These are phyloP conservation scores for Spraguea lophii DNA, from an alignment of 371 early-diverging fungal species.

Conservation along the genomic window DNA sequence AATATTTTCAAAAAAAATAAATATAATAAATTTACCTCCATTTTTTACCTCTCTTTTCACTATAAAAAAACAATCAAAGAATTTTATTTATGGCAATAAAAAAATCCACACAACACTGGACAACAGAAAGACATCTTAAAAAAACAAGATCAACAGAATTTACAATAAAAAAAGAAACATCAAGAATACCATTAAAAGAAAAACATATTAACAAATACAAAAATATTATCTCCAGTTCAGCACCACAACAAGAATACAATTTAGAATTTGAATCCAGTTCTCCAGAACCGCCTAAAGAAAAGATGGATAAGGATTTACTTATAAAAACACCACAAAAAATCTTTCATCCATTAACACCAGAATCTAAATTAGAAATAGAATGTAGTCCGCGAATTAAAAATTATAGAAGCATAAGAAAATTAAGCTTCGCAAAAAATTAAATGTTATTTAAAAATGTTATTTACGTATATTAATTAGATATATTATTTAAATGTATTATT, in stretches of 20 bases:
- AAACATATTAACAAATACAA: neutral
- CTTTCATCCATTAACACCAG: neutral
- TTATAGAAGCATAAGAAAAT: too few species aligned
- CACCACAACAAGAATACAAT: neutral
- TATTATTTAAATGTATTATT: too few species aligned
- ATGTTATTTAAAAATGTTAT: too few species aligned
- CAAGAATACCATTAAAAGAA: neutral
- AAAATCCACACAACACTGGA: neutral
- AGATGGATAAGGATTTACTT: too few species aligned
- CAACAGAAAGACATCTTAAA: neutral
- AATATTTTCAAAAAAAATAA: neutral
- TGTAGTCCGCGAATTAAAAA: neutral
- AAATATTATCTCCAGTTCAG: neutral
- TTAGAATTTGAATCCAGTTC: too few species aligned
- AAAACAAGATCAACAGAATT: neutral
- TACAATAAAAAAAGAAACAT: neutral
- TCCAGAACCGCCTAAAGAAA: too few species aligned
- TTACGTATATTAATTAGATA: too few species aligned
- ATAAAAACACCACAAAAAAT: neutral
- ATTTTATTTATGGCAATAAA: neutral
- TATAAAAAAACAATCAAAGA: neutral
- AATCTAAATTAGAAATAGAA: neutral
- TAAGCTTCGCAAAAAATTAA: too few species aligned
- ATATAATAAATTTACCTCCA: neutral
- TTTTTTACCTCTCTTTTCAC: neutral